These are phyloP conservation scores for Thermoascus crustaceus DNA, from an alignment of 2,329 filamentous ascomycete genomes.

Conservation along the genomic window DNA sequence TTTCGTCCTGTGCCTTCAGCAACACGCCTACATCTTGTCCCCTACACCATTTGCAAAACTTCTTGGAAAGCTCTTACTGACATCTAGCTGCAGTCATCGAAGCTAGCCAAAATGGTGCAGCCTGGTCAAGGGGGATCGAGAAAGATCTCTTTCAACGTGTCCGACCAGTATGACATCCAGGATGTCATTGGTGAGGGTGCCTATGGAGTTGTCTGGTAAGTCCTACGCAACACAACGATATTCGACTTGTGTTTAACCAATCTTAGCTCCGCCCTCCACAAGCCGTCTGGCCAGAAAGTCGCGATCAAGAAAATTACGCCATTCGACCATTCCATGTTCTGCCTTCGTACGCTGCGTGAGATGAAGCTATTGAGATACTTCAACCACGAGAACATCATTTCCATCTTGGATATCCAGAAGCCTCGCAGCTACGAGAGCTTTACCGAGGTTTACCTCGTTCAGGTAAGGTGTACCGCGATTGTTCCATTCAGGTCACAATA, in stretches of 20 bases:
- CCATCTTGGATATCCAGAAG: conserved; percentile 97
- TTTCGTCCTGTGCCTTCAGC: no score
- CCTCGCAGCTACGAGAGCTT: conserved; percentile 93
- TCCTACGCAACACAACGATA: conserved; percentile 10
- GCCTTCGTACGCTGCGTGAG: conserved; percentile 87
- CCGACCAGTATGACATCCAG: conserved; percentile 98
- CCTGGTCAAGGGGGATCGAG: conserved; percentile 52
- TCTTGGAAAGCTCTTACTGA: not conserved
- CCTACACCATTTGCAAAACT: conserved; percentile 1
- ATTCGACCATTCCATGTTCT: conserved; percentile 99
- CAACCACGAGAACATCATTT: conserved; percentile 99
- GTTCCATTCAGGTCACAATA: not conserved
- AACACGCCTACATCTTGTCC: no score
- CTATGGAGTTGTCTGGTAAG: conserved; percentile 96
- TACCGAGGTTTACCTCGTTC: conserved; percentile 96
- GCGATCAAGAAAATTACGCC: conserved; percentile 99
- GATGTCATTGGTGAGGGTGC: conserved; percentile 98
- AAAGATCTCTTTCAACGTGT: conserved; percentile 99
- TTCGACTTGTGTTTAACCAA: conserved; percentile 8
- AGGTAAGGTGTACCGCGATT: conserved; percentile 50
- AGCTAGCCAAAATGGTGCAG: conserved; percentile 31
- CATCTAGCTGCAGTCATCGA: conserved; percentile 5
- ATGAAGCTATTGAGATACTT: conserved; percentile 99
- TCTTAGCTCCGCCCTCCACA: conserved; percentile 85
- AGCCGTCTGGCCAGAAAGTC: conserved; percentile 95